Evolutionary conservation across 768 basidiomycete genomes (phyloP).

Genomic region (Mrakia gelida): DNA sequence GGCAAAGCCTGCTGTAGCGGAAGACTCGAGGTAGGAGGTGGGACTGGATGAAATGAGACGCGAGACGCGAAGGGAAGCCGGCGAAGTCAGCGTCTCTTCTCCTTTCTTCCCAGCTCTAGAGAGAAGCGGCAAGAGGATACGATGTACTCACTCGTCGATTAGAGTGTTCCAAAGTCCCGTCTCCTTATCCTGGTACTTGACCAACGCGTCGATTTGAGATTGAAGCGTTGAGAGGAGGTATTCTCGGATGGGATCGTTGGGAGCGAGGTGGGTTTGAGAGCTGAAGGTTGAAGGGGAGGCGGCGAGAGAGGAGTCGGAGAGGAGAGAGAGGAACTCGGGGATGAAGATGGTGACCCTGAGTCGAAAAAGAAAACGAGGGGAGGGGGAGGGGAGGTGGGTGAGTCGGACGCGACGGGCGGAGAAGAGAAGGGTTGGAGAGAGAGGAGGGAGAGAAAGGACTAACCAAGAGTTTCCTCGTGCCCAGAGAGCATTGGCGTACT

Average conservation of each 20-base stretch:
- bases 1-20: slow-evolving; percentile 52
- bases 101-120: background rate
- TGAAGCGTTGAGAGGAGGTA: slow-evolving; percentile 49
- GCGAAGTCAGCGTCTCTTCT: background rate
- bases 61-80: too few species aligned
- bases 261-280: slow-evolving; percentile 18
- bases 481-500: slow-evolving; percentile 53
- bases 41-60: background rate
- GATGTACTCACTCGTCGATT: slow-evolving; percentile 48
- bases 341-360: slow-evolving; percentile 42
- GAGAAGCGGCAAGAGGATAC: background rate
- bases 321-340: slow-evolving; percentile 28
- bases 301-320: slow-evolving; percentile 19
- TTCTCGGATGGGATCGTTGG: slow-evolving; percentile 48
- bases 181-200: slow-evolving; percentile 49
- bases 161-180: slow-evolving; percentile 58
- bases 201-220: slow-evolving; percentile 53
- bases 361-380: background rate
- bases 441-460: background rate
- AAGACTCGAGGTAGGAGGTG: slow-evolving; percentile 37
- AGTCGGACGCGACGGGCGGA: background rate
- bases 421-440: background rate
- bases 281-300: slow-evolving; percentile 11
- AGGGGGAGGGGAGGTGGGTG: background rate
- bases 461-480: slow-evolving; percentile 57